phyloP scores from a whole-genome alignment of 495 filamentous ascomycete species.

The Aspergillus ostianus region DNA sequence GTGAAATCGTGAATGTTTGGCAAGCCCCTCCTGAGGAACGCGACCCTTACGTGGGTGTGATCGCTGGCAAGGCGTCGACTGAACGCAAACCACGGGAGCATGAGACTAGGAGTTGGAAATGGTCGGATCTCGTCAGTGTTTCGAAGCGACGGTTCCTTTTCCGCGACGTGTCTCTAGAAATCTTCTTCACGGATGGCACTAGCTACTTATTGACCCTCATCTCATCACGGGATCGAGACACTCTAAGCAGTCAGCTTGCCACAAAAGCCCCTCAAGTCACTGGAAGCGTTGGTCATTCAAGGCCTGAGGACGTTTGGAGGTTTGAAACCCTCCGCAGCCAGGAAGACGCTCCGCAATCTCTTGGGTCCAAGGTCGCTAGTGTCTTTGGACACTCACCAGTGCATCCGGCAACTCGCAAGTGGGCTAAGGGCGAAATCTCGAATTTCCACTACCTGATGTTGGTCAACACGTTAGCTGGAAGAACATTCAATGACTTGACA shows the following conservation, averaged over 20 bases:
- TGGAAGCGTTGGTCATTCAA: conserved; percentile 49
- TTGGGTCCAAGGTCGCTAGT: conserved; percentile 91
- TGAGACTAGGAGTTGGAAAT: conserved; percentile 86
- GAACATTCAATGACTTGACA: conserved; percentile 97
- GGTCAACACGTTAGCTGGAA: conserved; percentile 93
- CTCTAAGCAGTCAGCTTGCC: conserved; percentile 69
- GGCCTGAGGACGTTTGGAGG: conserved; percentile 76
- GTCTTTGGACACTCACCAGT: conserved; percentile 75
- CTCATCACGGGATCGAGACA: conserved; percentile 68
- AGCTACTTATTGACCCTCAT: conserved; percentile 90
- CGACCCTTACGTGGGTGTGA: conserved; percentile 92
- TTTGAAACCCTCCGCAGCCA: conserved; percentile 79
- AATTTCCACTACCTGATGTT: conserved; percentile 99
- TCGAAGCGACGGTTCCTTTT: conserved; percentile 95
- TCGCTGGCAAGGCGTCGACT: conserved; percentile 70
- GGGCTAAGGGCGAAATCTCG: conserved; percentile 91
- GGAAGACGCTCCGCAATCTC: conserved; percentile 76
- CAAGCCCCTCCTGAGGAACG: conserved; percentile 90
- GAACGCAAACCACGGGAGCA: conserved; percentile 65
- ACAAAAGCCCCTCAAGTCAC: conserved; percentile 75
- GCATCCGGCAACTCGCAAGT: conserved; percentile 84
- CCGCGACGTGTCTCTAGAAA: conserved; percentile 89
- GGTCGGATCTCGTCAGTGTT: conserved; percentile 92
- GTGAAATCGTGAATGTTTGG: conserved; percentile 93
- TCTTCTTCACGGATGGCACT: conserved; percentile 94